phyloP scores from a whole-genome alignment of 2,329 filamentous ascomycete species.

The Neoascochyta sp. region DNA sequence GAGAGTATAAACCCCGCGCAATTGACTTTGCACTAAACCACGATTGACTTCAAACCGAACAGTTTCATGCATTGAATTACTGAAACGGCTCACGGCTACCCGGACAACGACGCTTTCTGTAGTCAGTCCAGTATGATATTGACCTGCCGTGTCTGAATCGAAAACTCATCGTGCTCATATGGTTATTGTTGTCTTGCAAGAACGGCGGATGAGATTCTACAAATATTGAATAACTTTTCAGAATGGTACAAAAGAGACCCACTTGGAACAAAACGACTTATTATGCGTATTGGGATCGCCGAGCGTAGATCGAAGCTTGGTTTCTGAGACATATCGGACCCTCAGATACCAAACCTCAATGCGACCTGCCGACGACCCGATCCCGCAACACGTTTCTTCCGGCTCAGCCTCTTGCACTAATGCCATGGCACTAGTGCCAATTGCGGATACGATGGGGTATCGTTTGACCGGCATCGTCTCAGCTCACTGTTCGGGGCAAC shows the following conservation, averaged over 20 bases:
- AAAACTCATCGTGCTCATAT: no score
- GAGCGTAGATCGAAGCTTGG: constrained; percentile 19
- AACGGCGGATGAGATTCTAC: no score
- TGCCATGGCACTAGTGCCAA: constrained; percentile 7
- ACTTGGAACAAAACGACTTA: constrained; percentile 1
- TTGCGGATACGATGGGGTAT: constrained; percentile 12
- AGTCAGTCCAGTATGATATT: no score
- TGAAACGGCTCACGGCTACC: constrained; percentile 10
- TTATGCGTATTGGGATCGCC: constrained; percentile 28
- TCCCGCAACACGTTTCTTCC: constrained; percentile 20
- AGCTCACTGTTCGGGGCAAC: constrained; percentile 11
- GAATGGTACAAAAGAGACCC: no score
- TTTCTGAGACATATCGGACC: constrained; percentile 24
- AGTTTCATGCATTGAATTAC: constrained; percentile 20
- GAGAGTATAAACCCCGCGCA: constrained; percentile 5
- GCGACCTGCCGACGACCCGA: constrained; percentile 14
- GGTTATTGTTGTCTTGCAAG: no score
- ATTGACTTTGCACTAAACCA: constrained; percentile 15
- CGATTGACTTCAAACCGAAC: constrained; percentile 20
- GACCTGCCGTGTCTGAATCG: no score
- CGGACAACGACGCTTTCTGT: no score
- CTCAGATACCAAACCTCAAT: constrained; percentile 33
- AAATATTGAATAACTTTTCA: no score
- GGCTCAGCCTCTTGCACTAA: constrained; percentile 4
- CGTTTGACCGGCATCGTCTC: constrained; percentile 29